Conservation (phyloP, 2,329 filamentous ascomycete genomes). For the Aspergillus fischeri region DNA sequence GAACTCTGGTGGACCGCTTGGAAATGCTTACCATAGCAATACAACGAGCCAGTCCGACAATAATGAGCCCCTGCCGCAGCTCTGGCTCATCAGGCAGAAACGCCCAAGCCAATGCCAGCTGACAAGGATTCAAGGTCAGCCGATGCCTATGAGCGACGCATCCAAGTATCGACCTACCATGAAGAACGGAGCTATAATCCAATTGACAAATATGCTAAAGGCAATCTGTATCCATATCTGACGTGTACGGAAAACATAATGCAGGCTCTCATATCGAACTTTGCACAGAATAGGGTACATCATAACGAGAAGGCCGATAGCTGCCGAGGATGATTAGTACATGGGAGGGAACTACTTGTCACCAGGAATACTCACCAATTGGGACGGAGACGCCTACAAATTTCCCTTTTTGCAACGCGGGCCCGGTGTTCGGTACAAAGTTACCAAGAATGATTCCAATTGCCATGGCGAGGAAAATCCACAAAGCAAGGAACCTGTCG, state of each 20-base stretch:
- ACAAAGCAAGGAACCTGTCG: conserved; percentile 62
- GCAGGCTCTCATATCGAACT: conserved; percentile 72
- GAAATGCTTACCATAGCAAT: conserved; percentile 70
- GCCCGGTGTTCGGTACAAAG: conserved; percentile 61
- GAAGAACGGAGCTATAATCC: conserved; percentile 76
- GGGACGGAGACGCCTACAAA: conserved; percentile 69
- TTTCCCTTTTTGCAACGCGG: conserved; percentile 62
- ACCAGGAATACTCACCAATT: conserved; percentile 49
- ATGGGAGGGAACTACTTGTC: background rate
- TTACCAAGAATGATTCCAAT: conserved; percentile 73
- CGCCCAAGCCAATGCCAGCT: conserved; percentile 49
- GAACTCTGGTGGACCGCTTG: background rate
- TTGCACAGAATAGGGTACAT: conserved; percentile 94
- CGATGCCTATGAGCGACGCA: background rate
- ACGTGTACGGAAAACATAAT: conserved; percentile 58
- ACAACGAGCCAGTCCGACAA: conserved; percentile 77
- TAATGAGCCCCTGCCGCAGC: conserved; percentile 62
- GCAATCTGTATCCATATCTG: conserved; percentile 73
- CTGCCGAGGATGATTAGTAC: conserved; percentile 38
- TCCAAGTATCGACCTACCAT: conserved; percentile 55
- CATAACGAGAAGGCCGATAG: conserved; percentile 80
- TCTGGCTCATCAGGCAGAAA: conserved; percentile 48
- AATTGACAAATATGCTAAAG: conserved; percentile 75
- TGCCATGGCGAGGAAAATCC: conserved; percentile 76
- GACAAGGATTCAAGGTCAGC: background rate